Conservation (phyloP, 306 rosid species). For the Astragalus membranaceus region DNA sequence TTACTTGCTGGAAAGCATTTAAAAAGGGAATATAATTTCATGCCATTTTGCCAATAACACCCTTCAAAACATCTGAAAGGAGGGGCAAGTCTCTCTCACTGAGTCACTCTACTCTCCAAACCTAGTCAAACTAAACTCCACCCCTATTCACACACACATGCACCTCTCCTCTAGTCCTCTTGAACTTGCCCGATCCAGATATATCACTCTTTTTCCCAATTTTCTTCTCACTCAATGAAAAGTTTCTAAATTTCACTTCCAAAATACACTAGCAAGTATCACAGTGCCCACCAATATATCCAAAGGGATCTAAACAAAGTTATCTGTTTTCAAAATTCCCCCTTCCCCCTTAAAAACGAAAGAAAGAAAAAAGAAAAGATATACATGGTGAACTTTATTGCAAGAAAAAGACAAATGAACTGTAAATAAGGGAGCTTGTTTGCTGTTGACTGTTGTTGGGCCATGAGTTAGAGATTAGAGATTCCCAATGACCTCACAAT, state of each 20-base stretch:
- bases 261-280: not conserved
- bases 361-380: not conserved
- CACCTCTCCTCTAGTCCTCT: not conserved
- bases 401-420: slow-evolving; percentile 27
- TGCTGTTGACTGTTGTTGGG: not conserved
- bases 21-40: slow-evolving; percentile 23
- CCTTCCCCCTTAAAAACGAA: not conserved
- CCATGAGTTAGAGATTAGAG: slow-evolving; percentile 5
- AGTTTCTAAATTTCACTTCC: not conserved
- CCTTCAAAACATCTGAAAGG: slow-evolving; percentile 17
- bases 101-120: not conserved
- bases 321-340: not conserved
- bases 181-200: not conserved
- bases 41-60: not conserved
- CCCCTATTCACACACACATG: slow-evolving; percentile 19
- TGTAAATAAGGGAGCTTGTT: slow-evolving; percentile 21
- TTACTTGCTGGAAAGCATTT: slow-evolving; percentile 46
- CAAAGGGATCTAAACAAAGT: not conserved
- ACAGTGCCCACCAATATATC: not conserved
- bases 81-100: not conserved
- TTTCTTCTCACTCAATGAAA: not conserved
- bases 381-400: not conserved
- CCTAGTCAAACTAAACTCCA: not conserved
- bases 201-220: not conserved
- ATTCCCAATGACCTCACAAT: slow-evolving; percentile 35